Conservation (phyloP, 106 monocot genomes). For the Ottelia alismoides region DNA sequence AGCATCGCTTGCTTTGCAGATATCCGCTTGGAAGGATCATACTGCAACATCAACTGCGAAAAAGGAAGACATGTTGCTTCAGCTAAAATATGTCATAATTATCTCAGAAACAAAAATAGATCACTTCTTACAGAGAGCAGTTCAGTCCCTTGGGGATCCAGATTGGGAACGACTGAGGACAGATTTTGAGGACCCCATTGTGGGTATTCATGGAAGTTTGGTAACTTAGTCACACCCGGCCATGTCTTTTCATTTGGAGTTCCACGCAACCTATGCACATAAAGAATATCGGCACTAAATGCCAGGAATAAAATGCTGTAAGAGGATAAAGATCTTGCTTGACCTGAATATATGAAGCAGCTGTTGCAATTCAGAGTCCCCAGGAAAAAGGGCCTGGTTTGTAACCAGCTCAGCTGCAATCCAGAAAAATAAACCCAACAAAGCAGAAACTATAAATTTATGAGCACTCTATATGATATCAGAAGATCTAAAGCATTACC, state of each 20-base stretch:
- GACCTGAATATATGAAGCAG: conserved; percentile 89
- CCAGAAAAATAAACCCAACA: too few species aligned
- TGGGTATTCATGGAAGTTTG: conserved; percentile 93
- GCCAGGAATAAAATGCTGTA: background rate
- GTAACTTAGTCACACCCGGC: conserved; percentile 78
- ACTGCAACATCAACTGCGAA: conserved; percentile 76
- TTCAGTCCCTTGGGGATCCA: conserved; percentile 59
- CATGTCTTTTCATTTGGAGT: conserved; percentile 88
- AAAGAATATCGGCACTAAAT: conserved; percentile 15
- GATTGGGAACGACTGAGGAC: conserved; percentile 32
- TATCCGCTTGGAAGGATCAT: conserved; percentile 71
- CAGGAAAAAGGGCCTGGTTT: conserved; percentile 71
- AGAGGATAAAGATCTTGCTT: background rate
- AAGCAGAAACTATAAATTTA: too few species aligned
- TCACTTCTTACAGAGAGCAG: conserved; percentile 67
- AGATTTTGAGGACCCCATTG: conserved; percentile 61
- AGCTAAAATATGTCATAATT: background rate
- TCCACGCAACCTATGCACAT: conserved; percentile 47
- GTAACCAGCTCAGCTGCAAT: conserved; percentile 79
- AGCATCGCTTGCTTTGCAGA: conserved; percentile 81
- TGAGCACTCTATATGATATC: too few species aligned
- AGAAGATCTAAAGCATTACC: too few species aligned
- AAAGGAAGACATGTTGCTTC: too few species aligned
- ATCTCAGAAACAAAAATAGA: background rate
- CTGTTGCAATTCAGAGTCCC: conserved; percentile 94